Base-by-base conservation (phyloP, 345 rosid genomes). In the Aquilaria malaccensis region DNA sequence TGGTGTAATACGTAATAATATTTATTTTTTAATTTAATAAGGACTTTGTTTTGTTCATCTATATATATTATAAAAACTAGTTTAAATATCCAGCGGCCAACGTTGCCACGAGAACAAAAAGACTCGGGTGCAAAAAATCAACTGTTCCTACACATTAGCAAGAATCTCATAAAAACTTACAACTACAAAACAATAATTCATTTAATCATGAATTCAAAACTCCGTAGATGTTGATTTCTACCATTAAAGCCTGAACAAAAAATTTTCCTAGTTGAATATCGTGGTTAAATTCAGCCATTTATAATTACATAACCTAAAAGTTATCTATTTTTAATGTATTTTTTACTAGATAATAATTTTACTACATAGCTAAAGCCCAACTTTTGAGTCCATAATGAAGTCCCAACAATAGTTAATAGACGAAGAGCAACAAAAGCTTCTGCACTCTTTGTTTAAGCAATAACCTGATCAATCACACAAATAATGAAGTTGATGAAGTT, bases 301-400 rank as follows among this genome's bases (percentile, higher is more conserved):
- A 3, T 37, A 7, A 1, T 37, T 3, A 3, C 60, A 58, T 57
- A 63, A n/a, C 52, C 30, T 49, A 46, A 43, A 64, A 47, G 55
- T 52, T 15, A 66, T 64, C 60, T 22, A 32, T 30, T 52, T 45
- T 30, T 74, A 61, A 9, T 30, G 13, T 52, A 37, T 33, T 49
- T 52, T 10, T 62, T 22, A 14, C 56, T 52, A 3, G 3, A 37
- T 37, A 37, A 37, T 3, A 37, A 37, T 3, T 37, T 37, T 37
- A 93, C 99, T 80, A 97, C 89, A 70, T 93, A 97, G 54, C 95
- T 94, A 77, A 94, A 94, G 63, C 98, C 98, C 76, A 93, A 80
- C 71, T 80, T 70, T 73, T 93, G 96, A 59, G 99, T 94, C 60
- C 77, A 57, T 70, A 90, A 97, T 49, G 97, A 94, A 68, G 96